Conservation (phyloP, 129 eudicot genomes). For the Sambucus nigra region DNA sequence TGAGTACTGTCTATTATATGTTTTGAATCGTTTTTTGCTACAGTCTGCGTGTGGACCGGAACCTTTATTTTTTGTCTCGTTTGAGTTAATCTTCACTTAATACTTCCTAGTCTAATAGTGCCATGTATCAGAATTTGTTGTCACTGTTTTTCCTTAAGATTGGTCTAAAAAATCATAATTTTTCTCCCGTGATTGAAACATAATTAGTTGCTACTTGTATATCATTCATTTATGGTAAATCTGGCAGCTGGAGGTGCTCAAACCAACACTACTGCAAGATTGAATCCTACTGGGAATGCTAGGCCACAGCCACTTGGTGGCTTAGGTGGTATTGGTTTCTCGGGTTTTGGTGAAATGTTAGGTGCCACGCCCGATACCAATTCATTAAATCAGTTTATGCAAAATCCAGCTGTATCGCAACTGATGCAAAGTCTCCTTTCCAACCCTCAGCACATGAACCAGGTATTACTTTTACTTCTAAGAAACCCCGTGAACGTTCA, state of each 20-base stretch:
- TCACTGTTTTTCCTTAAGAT: background rate
- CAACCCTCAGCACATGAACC: constrained; percentile 79
- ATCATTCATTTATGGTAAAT: background rate
- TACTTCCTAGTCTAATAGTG: background rate
- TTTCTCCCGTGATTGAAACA: too few relatives aligned
- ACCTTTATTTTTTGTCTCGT: background rate
- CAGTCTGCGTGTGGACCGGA: too few relatives aligned
- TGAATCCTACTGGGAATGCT: constrained; percentile 39
- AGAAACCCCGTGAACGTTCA: too few relatives aligned
- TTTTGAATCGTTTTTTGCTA: too few relatives aligned
- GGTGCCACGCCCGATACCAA: constrained; percentile 56
- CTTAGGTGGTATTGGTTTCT: constrained; percentile 57
- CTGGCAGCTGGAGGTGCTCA: constrained; percentile 40
- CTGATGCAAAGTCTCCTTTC: constrained; percentile 83
- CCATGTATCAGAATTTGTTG: background rate
- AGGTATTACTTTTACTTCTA: constrained; percentile 48
- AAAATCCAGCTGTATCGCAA: constrained; percentile 77
- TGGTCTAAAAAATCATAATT: too few relatives aligned
- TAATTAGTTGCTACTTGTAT: background rate
- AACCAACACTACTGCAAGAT: constrained; percentile 36
- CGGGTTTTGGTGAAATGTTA: constrained; percentile 49
- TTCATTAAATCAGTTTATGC: constrained; percentile 55
- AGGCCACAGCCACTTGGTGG: constrained; percentile 51
- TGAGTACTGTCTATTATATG: too few relatives aligned
- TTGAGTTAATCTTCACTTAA: background rate